phyloP scores from a whole-genome alignment of 129 eudicot species.

The Saussurea involucrata region DNA sequence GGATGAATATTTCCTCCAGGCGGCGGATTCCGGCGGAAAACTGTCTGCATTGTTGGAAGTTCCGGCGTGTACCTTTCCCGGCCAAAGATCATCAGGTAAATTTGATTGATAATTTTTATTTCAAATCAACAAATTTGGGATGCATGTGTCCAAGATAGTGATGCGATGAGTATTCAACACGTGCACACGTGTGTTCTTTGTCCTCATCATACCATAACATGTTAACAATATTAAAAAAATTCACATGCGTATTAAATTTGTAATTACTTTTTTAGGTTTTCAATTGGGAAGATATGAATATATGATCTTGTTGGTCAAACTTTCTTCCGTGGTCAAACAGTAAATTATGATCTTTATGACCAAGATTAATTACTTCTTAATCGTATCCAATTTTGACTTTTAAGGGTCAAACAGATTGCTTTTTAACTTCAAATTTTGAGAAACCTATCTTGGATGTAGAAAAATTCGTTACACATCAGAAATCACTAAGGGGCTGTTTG shows the following conservation, averaged over 20 bases:
- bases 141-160: constrained; percentile 26
- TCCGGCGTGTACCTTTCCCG: constrained; percentile 46
- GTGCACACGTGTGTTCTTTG: constrained; percentile 32
- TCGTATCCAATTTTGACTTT: neutral
- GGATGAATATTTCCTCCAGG: constrained; percentile 77
- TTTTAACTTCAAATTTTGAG: neutral
- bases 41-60: constrained; percentile 65
- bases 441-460: neutral
- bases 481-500: too few relatives aligned
- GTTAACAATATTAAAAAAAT: constrained; percentile 4
- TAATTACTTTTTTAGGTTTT: neutral
- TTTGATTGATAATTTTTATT: neutral
- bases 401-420: neutral
- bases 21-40: constrained; percentile 73
- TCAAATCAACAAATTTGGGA: neutral
- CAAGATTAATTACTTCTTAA: neutral
- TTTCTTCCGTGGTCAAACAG: neutral
- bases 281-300: neutral
- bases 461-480: neutral
- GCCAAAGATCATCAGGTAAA: constrained; percentile 58
- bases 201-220: constrained; percentile 20
- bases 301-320: neutral
- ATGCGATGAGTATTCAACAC: constrained; percentile 29
- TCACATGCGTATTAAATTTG: constrained; percentile 16
- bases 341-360: neutral